phyloP scores from a whole-genome alignment of 345 rosid genomes.

The Gossypium anomalum region DNA sequence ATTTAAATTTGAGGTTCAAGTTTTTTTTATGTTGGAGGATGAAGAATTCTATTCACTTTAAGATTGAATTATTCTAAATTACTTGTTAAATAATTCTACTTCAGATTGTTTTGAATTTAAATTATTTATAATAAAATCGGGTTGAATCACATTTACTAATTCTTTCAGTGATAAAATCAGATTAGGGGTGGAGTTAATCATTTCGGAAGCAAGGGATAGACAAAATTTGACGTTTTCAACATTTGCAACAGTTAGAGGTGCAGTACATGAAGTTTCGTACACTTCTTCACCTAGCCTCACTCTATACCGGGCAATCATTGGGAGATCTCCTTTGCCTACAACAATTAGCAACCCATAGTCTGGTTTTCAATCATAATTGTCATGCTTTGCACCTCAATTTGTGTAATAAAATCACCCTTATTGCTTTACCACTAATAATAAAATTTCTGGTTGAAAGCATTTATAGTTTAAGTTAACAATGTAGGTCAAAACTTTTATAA shows the following conservation, averaged over 20 bases:
- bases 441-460: no score
- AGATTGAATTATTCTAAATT: no score
- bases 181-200: not conserved
- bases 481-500: no score
- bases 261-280: constrained; percentile 5
- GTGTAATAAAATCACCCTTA: not conserved
- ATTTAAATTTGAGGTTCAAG: no score
- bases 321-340: constrained; percentile 6
- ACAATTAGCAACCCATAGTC: not conserved
- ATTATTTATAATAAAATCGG: no score
- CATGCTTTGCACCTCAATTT: not conserved
- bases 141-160: not conserved
- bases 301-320: not conserved
- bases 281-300: not conserved
- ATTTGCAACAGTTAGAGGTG: constrained; percentile 1
- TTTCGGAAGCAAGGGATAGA: not conserved
- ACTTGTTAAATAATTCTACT: no score
- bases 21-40: no score
- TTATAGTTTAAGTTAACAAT: no score
- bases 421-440: no score
- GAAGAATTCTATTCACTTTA: no score
- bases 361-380: not conserved
- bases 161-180: not conserved
- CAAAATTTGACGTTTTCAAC: not conserved
- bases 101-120: no score